A percentile compares a stretch with the other conserved stretches of the same genome.
Conservation (phyloP, 208 protist species). For the Histomonas meleagridis region DNA sequence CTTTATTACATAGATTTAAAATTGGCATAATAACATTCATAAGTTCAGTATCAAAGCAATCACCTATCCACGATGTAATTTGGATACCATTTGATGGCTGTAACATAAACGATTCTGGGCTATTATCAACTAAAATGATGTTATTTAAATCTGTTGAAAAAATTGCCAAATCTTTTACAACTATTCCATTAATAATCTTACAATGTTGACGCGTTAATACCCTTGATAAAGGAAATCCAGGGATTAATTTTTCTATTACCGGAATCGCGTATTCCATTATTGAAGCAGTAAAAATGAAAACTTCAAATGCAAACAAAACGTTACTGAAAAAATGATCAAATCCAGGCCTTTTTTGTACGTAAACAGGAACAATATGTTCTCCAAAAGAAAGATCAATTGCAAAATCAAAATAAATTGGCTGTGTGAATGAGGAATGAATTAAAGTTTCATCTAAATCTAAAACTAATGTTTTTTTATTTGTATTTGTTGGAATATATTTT, state of each 20-base stretch:
- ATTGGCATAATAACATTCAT: neutral
- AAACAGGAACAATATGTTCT: neutral
- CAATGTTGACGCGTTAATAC: neutral
- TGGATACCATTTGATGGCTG: slow-evolving; percentile 20
- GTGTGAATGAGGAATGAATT: neutral
- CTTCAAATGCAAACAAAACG: neutral
- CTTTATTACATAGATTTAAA: neutral
- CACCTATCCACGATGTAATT: neutral
- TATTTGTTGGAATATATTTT: neutral
- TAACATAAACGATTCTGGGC: neutral
- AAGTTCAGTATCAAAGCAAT: neutral
- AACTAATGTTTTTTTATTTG: neutral
- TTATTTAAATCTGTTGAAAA: neutral
- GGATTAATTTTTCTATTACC: neutral
- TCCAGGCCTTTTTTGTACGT: neutral
- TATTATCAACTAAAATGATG: neutral
- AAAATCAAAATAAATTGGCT: neutral
- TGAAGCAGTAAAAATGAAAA: slow-evolving; percentile 15
- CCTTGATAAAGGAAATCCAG: neutral
- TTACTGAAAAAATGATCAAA: neutral
- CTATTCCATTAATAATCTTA: neutral
- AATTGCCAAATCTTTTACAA: neutral
- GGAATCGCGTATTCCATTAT: neutral
- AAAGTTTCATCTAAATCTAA: slow-evolving; percentile 21
- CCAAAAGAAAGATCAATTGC: neutral